Percentiles rank a stretch among this genome's conserved stretches.
Evolutionary conservation across 148 eudicot species (phyloP).

Genomic region (Fagopyrum homotropicum): DNA sequence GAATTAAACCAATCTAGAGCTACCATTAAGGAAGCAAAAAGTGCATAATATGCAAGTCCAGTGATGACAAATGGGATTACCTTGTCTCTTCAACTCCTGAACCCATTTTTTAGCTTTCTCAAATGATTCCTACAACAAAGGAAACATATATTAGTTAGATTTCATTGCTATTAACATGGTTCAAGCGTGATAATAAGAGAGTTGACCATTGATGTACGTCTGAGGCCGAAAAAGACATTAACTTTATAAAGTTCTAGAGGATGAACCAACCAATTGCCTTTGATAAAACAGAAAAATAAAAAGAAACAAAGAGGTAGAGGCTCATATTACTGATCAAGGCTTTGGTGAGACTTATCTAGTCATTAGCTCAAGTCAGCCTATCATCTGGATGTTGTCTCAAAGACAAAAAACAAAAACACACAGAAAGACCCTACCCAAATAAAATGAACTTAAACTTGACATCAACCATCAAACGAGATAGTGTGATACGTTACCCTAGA

Average conservation of each 20-base stretch:
- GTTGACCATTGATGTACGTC: not conserved
- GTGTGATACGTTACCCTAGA: not conserved
- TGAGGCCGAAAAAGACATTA: not conserved
- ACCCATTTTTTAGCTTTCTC: slow-evolving; percentile 61
- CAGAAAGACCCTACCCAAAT: not conserved
- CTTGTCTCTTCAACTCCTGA: slow-evolving; percentile 59
- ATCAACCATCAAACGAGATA: not conserved
- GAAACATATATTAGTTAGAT: not conserved
- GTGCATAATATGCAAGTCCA: not conserved
- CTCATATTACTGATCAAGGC: not conserved
- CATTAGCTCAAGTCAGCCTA: not conserved
- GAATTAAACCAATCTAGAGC: not conserved
- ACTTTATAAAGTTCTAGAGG: not conserved
- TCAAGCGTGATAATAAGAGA: not conserved
- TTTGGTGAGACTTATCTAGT: no score
- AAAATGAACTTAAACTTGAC: not conserved
- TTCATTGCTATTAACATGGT: not conserved
- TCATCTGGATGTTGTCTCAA: not conserved
- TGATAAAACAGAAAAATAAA: not conserved
- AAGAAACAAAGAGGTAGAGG: not conserved
- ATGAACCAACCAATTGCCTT: not conserved
- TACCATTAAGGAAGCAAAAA: not conserved
- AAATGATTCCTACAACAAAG: slow-evolving; percentile 46
- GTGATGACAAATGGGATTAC: slow-evolving; percentile 17
- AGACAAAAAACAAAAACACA: not conserved